Percentiles rank a stretch among this genome's conserved stretches.
Evolutionary conservation across 2,329 filamentous ascomycete species (phyloP).

Genomic region (Shiraia bambusicola): DNA sequence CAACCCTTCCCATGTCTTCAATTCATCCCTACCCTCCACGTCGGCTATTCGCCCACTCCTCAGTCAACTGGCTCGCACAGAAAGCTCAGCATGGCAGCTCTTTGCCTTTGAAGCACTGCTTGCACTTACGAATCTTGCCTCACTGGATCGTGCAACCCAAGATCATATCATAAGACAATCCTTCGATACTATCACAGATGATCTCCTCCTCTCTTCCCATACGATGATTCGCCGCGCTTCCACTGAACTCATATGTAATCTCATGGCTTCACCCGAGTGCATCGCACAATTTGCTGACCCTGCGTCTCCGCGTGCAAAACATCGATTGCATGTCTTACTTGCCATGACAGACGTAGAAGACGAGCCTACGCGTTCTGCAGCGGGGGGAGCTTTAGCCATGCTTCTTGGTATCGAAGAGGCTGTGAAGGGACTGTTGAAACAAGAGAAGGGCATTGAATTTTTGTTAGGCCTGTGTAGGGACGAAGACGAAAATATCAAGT

Average conservation of each 20-base stretch:
- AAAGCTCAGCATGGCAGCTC: conserved; percentile 65
- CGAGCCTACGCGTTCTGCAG: conserved; percentile 73
- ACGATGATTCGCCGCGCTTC: conserved; percentile 75
- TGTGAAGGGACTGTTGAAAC: conserved; percentile 67
- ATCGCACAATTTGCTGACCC: conserved; percentile 69
- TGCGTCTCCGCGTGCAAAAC: conserved; percentile 62
- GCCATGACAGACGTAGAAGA: conserved; percentile 88
- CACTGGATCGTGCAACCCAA: conserved; percentile 64
- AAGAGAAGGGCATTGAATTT: conserved; percentile 70
- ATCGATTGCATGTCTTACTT: conserved; percentile 78
- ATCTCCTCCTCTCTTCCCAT: conserved; percentile 77
- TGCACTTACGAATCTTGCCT: conserved; percentile 91
- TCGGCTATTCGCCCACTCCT: conserved; percentile 82
- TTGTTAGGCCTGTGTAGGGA: conserved; percentile 80
- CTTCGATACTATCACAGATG: conserved; percentile 73
- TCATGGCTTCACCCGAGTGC: conserved; percentile 70
- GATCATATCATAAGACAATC: conserved; percentile 70
- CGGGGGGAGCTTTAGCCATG: conserved; percentile 84
- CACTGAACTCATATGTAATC: conserved; percentile 88
- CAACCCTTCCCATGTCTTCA: conserved; percentile 82
- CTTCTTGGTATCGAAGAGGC: conserved; percentile 77
- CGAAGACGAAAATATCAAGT: conserved; percentile 64
- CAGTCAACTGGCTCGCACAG: conserved; percentile 68
- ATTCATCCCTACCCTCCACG: conserved; percentile 68
- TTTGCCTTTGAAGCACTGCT: conserved; percentile 89